These are phyloP conservation scores for Leishmania martiniquensis DNA, from an alignment of 208 protist genomes.

Conservation along the genomic window DNA sequence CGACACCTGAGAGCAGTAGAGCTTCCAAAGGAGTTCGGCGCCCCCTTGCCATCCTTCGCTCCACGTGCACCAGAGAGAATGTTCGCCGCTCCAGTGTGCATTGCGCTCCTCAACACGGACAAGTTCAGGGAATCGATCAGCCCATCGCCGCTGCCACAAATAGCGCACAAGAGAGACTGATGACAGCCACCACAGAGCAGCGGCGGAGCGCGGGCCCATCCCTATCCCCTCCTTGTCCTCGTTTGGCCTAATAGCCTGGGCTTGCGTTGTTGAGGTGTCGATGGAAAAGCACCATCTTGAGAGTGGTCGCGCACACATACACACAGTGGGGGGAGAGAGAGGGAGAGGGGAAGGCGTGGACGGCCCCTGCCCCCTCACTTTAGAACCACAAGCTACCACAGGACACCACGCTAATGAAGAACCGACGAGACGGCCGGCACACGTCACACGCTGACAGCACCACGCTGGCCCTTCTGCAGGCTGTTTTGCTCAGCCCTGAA, in stretches of 20 bases:
- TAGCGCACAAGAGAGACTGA: not conserved
- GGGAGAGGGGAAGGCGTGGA: not conserved
- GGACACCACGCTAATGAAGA: not conserved
- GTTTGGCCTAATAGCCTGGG: too few species aligned
- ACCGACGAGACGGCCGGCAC: not conserved
- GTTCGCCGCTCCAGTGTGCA: not conserved
- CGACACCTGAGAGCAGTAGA: not conserved
- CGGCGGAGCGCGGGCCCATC: too few species aligned
- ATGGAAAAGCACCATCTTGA: not conserved
- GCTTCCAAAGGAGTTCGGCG: not conserved
- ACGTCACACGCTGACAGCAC: not conserved
- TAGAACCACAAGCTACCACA: not conserved
- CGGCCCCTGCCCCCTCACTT: not conserved
- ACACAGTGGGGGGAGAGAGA: not conserved
- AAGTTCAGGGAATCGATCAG: not conserved
- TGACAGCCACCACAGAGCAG: not conserved
- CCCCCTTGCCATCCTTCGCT: not conserved
- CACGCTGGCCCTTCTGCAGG: not conserved
- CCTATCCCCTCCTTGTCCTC: too few species aligned
- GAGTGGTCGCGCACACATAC: not conserved
- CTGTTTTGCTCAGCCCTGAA: conserved; percentile 7
- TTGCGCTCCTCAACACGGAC: not conserved
- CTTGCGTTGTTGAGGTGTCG: not conserved
- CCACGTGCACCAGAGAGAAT: not conserved
- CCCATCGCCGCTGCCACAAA: not conserved